Conservation (phyloP, 352 stramenopile species). For the Saprolegnia diclina region DNA sequence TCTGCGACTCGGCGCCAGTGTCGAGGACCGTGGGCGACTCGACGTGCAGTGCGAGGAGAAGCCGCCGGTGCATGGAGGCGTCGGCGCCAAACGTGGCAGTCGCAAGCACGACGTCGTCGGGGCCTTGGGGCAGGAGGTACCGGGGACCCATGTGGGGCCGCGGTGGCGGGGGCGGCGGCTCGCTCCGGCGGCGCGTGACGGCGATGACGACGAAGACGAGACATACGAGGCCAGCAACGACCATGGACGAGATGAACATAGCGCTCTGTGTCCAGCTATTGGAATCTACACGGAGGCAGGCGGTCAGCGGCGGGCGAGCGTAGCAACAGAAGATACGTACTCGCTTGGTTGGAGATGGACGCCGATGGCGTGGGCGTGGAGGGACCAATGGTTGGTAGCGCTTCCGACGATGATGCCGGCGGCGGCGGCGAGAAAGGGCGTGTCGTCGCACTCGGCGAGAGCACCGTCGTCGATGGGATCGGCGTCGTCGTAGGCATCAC, state of each 20-base stretch:
- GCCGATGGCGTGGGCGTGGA: background rate
- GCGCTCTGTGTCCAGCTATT: too few relatives aligned
- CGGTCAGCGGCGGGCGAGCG: too few relatives aligned
- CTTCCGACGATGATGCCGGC: too few relatives aligned
- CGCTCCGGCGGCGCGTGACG: background rate
- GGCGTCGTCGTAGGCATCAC: background rate
- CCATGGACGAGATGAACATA: background rate
- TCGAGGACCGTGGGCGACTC: background rate
- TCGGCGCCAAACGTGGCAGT: too few relatives aligned
- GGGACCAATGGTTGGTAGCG: too few relatives aligned
- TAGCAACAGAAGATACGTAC: too few relatives aligned
- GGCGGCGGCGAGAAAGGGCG: background rate
- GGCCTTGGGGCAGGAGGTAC: background rate
- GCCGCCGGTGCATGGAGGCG: too few relatives aligned
- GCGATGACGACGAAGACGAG: background rate
- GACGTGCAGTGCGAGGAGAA: too few relatives aligned
- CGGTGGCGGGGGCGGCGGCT: background rate
- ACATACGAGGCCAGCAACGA: background rate
- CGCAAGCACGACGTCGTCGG: too few relatives aligned
- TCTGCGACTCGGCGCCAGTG: background rate
- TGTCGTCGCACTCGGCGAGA: background rate
- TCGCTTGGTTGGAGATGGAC: background rate
- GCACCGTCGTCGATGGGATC: background rate
- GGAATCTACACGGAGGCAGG: too few relatives aligned
- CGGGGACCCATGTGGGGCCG: background rate